These are phyloP conservation scores for Fusarium phyllophilum DNA, from an alignment of 2,329 filamentous ascomycete species.

Conservation along the genomic window DNA sequence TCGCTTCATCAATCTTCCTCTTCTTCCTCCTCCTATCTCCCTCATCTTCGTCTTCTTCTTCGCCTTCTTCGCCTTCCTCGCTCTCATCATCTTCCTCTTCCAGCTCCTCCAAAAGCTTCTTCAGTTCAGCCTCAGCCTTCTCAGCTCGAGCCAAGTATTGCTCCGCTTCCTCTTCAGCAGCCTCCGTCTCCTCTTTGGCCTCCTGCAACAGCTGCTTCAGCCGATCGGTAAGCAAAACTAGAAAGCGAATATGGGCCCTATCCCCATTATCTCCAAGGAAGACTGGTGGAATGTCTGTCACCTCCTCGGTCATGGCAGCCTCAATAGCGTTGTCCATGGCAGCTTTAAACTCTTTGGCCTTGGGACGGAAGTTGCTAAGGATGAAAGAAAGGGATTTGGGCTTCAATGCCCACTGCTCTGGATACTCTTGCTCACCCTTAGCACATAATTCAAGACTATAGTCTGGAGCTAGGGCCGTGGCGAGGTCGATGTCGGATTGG, in stretches of 20 bases:
- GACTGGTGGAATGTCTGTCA: background rate
- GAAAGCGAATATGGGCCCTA: background rate
- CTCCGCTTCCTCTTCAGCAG: background rate
- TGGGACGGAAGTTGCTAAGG: background rate
- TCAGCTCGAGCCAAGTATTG: background rate
- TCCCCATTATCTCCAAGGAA: background rate
- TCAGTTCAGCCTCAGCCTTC: background rate
- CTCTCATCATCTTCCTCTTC: background rate
- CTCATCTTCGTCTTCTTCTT: background rate
- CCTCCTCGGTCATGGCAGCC: background rate
- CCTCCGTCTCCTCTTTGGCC: background rate
- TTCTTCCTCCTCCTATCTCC: background rate
- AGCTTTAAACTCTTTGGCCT: background rate
- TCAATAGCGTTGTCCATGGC: background rate
- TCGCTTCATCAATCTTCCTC: background rate
- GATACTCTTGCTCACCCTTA: background rate
- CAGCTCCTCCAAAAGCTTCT: background rate
- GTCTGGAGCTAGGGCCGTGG: background rate
- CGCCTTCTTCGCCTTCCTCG: accelerated
- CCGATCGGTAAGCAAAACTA: too few species aligned
- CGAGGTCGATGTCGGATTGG: background rate
- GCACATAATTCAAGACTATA: accelerated
- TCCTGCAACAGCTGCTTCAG: too few species aligned
- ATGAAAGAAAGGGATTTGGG: background rate
- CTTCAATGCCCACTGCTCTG: background rate